phyloP scores from a whole-genome alignment of 768 basidiomycete genomes.

The Neoboletus magnificus region DNA sequence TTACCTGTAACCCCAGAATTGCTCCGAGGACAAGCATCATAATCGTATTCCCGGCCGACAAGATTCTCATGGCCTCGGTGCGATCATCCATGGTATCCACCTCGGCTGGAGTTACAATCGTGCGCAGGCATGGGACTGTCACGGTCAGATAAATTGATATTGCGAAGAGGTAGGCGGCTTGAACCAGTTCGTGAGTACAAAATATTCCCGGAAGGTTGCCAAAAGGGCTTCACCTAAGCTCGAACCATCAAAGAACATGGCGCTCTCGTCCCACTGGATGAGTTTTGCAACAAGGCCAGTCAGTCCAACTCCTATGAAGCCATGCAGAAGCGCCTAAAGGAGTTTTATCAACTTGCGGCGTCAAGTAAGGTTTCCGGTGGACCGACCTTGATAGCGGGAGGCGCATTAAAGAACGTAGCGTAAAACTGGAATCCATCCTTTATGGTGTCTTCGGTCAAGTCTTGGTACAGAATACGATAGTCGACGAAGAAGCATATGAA shows the following conservation, averaged over 20 bases:
- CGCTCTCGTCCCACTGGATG: conserved; percentile 86
- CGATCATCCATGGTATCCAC: conserved; percentile 63
- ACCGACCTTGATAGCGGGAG: conserved; percentile 87
- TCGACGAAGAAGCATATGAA: conserved; percentile 88
- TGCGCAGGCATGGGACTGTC: conserved; percentile 71
- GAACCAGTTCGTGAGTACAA: conserved; percentile 13
- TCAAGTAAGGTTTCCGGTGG: background rate
- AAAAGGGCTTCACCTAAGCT: conserved; percentile 61
- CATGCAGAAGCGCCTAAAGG: conserved; percentile 78
- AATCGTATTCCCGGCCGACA: conserved; percentile 86
- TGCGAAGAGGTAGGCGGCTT: conserved; percentile 73
- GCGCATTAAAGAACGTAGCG: conserved; percentile 88
- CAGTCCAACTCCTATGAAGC: conserved; percentile 75
- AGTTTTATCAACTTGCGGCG: background rate
- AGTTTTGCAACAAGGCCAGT: conserved; percentile 75
- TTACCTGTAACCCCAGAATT: conserved; percentile 71
- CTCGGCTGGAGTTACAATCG: conserved; percentile 59
- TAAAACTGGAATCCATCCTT: conserved; percentile 88
- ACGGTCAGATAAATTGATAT: conserved; percentile 82
- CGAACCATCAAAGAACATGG: conserved; percentile 92
- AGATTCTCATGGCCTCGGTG: conserved; percentile 73
- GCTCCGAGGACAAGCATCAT: conserved; percentile 65
- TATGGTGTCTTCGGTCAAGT: conserved; percentile 59
- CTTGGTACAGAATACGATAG: conserved; percentile 75
- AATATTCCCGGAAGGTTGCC: background rate